Evolutionary conservation across 768 basidiomycete genomes (phyloP), one percentile per base, ranked within the genome.

Genomic region (Tulasnella sp.): DNA sequence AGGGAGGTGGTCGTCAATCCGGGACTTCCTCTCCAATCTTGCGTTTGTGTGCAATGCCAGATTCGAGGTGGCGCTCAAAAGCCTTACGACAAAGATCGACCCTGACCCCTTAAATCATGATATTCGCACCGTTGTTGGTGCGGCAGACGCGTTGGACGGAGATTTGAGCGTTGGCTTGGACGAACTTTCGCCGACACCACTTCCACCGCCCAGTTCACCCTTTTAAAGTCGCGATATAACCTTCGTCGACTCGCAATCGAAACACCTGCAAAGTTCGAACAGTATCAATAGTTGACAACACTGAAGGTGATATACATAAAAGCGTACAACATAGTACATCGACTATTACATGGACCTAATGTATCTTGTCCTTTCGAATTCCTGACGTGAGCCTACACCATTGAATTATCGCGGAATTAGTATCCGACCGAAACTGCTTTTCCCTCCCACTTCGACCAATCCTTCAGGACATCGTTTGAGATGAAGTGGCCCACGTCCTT

Each of bases 401-500:
- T 42, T 64, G 29, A 64, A 2, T 6, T 19, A 5, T 34, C 5
- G 58, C 58, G 12, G 12, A 70, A 45, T 74, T 42, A 75, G 49
- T 75, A n/a, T 1, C 67, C 75, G 34, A 76, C 36, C 25, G 40
- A 36, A 76, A 68, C 42, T 8, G 67, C 67, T 38, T 69, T 76
- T 11, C 69, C 69, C 25, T 76, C 75, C 31, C 39, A 76, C 40
- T 69, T 70, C 22, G 31, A 54, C 67, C 75, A 71, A 9, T 76
- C 67, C 42, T 39, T 37, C 39, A 76, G 15, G n/a, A 68, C 25
- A 29, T 76, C 75, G 17, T 31, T 36, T 11, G 75, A 4, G 29
- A 76, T 49, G n/a, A 76, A 76, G 36, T 76, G 67, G 19, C 29
- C 75, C 12, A 76, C 38, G 34, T 76, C 75, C 75, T 69, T 69